Evolutionary conservation across 441 rosid genomes (phyloP).

Genomic region (Viola pubescens): DNA sequence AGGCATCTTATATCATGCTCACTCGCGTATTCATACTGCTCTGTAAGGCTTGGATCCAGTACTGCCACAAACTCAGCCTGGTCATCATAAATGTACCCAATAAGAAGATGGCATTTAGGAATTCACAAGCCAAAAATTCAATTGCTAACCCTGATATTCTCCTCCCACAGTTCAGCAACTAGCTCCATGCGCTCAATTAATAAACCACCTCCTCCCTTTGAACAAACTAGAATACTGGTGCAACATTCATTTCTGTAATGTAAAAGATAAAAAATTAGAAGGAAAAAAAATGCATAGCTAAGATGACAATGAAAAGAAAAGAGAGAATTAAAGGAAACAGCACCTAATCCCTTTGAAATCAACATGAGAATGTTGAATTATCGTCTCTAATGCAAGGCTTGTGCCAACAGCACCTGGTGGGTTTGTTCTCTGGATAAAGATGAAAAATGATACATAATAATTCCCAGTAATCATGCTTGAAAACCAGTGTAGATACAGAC

Average conservation of each 20-base stretch:
- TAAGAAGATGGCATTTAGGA: slow-evolving; percentile 9
- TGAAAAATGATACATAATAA: slow-evolving; percentile 1
- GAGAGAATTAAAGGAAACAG: slow-evolving; percentile 5
- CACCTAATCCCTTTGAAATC: slow-evolving; percentile 66
- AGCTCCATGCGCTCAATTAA: slow-evolving; percentile 89
- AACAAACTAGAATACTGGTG: slow-evolving; percentile 75
- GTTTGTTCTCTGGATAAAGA: slow-evolving; percentile 53
- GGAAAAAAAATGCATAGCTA: no score
- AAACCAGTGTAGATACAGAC: not conserved
- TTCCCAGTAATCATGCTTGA: slow-evolving; percentile 8
- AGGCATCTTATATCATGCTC: slow-evolving; percentile 90
- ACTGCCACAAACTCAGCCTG: slow-evolving; percentile 86
- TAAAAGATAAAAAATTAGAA: not conserved
- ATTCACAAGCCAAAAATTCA: not conserved
- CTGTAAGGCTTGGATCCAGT: slow-evolving; percentile 94
- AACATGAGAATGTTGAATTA: slow-evolving; percentile 55
- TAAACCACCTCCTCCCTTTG: slow-evolving; percentile 97
- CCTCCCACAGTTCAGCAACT: slow-evolving; percentile 82
- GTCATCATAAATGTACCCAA: slow-evolving; percentile 18
- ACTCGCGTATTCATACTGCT: slow-evolving; percentile 92
- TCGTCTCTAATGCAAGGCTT: slow-evolving; percentile 85
- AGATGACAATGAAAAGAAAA: not conserved
- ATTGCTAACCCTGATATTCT: slow-evolving; percentile 63
- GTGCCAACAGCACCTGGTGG: slow-evolving; percentile 87
- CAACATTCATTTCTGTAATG: slow-evolving; percentile 55